These are phyloP conservation scores for Fusarium sp. DNA, from an alignment of 2,329 filamentous ascomycete genomes.

Conservation along the genomic window DNA sequence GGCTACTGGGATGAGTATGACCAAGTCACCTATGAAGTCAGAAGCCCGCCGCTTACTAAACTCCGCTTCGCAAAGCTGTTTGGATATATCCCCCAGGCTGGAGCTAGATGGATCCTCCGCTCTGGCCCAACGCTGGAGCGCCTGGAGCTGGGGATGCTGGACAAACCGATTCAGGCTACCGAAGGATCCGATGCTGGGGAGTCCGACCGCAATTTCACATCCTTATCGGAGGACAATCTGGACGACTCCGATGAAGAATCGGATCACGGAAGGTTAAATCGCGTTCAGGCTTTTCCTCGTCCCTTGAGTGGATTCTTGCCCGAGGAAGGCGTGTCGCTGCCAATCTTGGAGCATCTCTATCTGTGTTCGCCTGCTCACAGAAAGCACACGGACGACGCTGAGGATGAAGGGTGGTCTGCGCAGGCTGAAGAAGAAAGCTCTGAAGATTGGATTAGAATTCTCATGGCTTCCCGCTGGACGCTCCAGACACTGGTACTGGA, in stretches of 20 bases:
- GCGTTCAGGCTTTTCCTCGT: background rate
- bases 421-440: background rate
- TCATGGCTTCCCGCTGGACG: background rate
- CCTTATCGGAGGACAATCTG: constrained; percentile 10
- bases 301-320: background rate
- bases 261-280: background rate
- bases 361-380: background rate
- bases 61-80: constrained; percentile 25
- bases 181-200: too few relatives aligned
- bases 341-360: background rate
- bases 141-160: constrained; percentile 29
- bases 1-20: background rate
- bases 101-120: constrained; percentile 22
- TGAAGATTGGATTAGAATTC: background rate
- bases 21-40: background rate
- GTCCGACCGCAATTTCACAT: accelerated
- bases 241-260: background rate
- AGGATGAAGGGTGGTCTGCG: background rate
- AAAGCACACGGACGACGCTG: background rate
- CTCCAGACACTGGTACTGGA: background rate
- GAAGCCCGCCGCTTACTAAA: accelerated
- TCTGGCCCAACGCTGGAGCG: constrained; percentile 9
- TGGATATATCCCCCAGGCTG: constrained; percentile 11
- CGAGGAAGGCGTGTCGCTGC: background rate
- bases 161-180: background rate